Conservation (phyloP, 2,329 filamentous ascomycete species). For the Bipolaris zeicola region DNA sequence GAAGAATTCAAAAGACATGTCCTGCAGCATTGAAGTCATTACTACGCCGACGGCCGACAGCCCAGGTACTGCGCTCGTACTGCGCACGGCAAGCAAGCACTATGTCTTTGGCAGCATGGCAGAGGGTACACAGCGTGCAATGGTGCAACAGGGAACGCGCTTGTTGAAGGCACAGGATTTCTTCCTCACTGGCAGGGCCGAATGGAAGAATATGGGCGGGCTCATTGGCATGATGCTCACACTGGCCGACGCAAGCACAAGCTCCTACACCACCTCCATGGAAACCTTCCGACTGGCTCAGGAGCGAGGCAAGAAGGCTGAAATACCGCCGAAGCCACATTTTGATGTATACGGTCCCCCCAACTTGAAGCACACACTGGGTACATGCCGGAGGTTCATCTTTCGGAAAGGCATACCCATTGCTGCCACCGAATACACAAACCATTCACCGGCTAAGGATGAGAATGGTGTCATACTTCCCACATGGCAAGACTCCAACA, state of each 20-base stretch:
- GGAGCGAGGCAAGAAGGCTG: constrained; percentile 18
- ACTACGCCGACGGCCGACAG: constrained; percentile 88
- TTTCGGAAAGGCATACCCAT: constrained; percentile 83
- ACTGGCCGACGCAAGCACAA: constrained; percentile 69
- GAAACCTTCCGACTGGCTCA: constrained; percentile 31
- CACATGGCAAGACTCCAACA: constrained; percentile 75
- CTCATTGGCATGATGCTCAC: constrained; percentile 85
- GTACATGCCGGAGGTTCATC: constrained; percentile 82
- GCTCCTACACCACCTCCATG: constrained; percentile 54
- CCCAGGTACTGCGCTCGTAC: constrained; percentile 73
- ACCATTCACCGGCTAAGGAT: constrained; percentile 31
- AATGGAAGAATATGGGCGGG: constrained; percentile 80
- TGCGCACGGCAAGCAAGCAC: constrained; percentile 73
- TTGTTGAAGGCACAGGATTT: constrained; percentile 73
- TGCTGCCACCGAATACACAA: constrained; percentile 67
- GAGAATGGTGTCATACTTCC: constrained; percentile 55
- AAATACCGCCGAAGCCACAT: constrained; percentile 30
- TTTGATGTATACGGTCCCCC: constrained; percentile 74
- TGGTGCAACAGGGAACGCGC: constrained; percentile 69
- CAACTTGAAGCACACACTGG: constrained; percentile 80
- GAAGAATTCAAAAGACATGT: constrained; percentile 60
- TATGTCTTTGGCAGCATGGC: constrained; percentile 84
- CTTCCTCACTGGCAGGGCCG: constrained; percentile 78
- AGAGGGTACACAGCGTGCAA: constrained; percentile 83
- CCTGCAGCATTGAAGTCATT: constrained; percentile 73